A percentile compares a stretch with the other conserved stretches of the same genome.
Evolutionary conservation across 1,284 basidiomycete species (phyloP).

Genomic region (Sporisorium sorghi): DNA sequence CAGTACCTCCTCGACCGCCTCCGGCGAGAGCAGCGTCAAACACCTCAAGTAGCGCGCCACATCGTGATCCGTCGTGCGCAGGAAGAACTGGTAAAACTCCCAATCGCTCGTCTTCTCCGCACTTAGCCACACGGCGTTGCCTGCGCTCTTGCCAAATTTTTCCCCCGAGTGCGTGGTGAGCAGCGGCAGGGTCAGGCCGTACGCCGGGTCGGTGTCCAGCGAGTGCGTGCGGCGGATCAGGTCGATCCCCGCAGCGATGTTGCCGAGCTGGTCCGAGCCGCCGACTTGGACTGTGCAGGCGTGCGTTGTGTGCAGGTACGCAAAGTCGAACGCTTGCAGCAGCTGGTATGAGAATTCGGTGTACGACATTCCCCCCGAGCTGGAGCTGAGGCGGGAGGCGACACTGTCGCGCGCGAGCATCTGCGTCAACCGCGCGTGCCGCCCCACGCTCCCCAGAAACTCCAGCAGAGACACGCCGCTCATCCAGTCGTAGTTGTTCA

Average conservation of each 20-base stretch:
- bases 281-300: conserved; percentile 90
- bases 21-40: conserved; percentile 81
- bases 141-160: conserved; percentile 97
- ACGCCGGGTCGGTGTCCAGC: conserved; percentile 72
- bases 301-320: conserved; percentile 77
- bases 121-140: conserved; percentile 87
- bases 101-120: conserved; percentile 42
- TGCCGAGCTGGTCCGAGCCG: conserved; percentile 99
- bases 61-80: conserved; percentile 83
- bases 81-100: conserved; percentile 80
- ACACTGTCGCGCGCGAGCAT: conserved; percentile 95
- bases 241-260: conserved; percentile 91
- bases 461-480: conserved; percentile 80
- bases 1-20: conserved; percentile 76
- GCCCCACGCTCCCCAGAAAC: conserved; percentile 85
- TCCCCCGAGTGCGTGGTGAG: conserved; percentile 88
- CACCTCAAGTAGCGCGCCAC: conserved; percentile 83
- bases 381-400: conserved; percentile 69
- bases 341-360: conserved; percentile 98
- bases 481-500: conserved; percentile 90
- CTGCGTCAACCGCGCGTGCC: conserved; percentile 82
- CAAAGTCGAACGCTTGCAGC: conserved; percentile 95
- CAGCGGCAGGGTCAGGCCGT: conserved; percentile 92
- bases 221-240: conserved; percentile 77
- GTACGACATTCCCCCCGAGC: conserved; percentile 82